Base-by-base conservation (phyloP, 176 grass and related monocot genomes). In the Aegilops tauschii region DNA sequence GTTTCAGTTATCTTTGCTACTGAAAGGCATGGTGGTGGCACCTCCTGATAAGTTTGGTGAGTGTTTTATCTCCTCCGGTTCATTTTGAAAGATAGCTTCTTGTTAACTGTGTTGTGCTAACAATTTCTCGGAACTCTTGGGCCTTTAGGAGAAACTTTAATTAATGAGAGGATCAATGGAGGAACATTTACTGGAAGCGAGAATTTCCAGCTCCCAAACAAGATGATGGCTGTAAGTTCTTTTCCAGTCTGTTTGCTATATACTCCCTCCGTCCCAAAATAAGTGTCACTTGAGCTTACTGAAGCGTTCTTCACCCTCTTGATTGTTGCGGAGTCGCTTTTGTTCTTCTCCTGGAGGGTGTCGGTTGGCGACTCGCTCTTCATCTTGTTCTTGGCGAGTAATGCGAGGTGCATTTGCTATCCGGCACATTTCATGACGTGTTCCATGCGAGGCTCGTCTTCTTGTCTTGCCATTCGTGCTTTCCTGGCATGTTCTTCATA, bases 21-120 rank as follows among this genome's bases (percentile, higher is more conserved):
- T 98, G 82, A 98, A 98, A 93, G 93, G 95, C 76, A 95, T 94
- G 83, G 93, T 98, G 83, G 95, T 95, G 61, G 95, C 95, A 69
- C 95, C 95, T 86, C 95, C 95, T 71, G 93, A 98, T 86, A 98
- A 92, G 95, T 98, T 98, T 89, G 95, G 93, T 98, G 49, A 61
- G 80, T 64, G 61, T 62, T 90, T 83, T 84, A 54, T 85, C 65
- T 84, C 78, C 35, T 70, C n/a, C 31, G 4, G 61, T 77, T 87
- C 12, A 76, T 88, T 84, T 88, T 62, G 12, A 5, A 66, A 77
- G 45, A 80, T 67, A 83, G 29, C 30, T 76, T 82, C 35, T 35
- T 88, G 12, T 79, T 73, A 47, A 66, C 68, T 79, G 74, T 13
- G 3, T 28, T 87, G 65, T 90, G 12, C 52, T 69, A 70, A 50